These are phyloP conservation scores for Gastrolobium villosum DNA, from an alignment of 306 rosid species.

Conservation along the genomic window DNA sequence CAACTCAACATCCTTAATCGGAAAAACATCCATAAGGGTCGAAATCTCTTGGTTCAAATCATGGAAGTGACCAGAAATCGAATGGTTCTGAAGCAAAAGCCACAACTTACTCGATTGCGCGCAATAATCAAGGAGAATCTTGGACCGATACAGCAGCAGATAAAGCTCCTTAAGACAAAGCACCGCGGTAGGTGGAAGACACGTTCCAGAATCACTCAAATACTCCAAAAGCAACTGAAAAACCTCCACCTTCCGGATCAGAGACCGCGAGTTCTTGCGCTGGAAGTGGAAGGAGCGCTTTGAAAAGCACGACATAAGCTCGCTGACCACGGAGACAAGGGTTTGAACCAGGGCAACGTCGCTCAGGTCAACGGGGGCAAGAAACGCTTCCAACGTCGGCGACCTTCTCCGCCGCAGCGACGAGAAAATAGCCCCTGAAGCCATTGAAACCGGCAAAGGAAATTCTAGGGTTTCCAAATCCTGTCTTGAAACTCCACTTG, in stretches of 20 bases:
- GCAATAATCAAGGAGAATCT: slow-evolving; percentile 90
- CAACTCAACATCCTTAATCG: slow-evolving; percentile 67
- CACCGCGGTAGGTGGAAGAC: slow-evolving; percentile 68
- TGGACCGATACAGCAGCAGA: slow-evolving; percentile 79
- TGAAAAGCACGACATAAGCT: slow-evolving; percentile 68
- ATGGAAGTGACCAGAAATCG: slow-evolving; percentile 92
- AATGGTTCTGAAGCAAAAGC: slow-evolving; percentile 90
- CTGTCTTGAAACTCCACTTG: slow-evolving; percentile 1
- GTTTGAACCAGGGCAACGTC: slow-evolving; percentile 79
- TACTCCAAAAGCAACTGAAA: slow-evolving; percentile 74
- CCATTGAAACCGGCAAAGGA: slow-evolving; percentile 53
- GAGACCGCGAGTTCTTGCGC: slow-evolving; percentile 75
- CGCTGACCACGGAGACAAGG: slow-evolving; percentile 64
- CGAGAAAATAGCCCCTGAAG: slow-evolving; percentile 87
- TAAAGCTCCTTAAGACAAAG: slow-evolving; percentile 90
- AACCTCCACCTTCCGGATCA: slow-evolving; percentile 72
- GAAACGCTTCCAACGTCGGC: slow-evolving; percentile 83
- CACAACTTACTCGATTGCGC: slow-evolving; percentile 86
- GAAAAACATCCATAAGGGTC: slow-evolving; percentile 91
- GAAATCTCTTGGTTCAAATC: slow-evolving; percentile 91
- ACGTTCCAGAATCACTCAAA: slow-evolving; percentile 56
- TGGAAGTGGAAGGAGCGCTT: slow-evolving; percentile 66
- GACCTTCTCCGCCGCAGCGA: slow-evolving; percentile 92
- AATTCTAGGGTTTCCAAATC: slow-evolving; percentile 41
- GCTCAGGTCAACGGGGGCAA: slow-evolving; percentile 89